Evolutionary conservation across 2,329 filamentous ascomycete species (phyloP), one percentile per base, ranked within the genome.

Genomic region (Ophiocordyceps polyrhachis-furcata): DNA sequence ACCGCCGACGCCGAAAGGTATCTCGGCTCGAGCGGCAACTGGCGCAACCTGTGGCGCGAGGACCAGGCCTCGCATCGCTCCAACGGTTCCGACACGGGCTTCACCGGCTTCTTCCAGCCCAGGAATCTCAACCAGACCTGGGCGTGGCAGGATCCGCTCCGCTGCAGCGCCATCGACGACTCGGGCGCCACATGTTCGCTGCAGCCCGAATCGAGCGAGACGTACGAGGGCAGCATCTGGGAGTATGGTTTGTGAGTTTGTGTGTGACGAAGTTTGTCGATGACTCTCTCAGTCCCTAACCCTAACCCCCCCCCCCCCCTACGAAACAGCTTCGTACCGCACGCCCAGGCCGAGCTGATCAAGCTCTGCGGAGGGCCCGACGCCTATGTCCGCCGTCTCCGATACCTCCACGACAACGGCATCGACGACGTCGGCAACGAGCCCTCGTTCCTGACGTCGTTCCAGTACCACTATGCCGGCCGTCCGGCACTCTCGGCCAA

Each of bases 181-280:
- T 17, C n/a, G 15, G 65, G 62, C 7, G 76, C 71, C 1, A 64
- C 68, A 41, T 84, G 81, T 58, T 73, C 68, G 4, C 69, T 79
- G 1, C 65, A 81, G 40, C 67, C 73, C 48, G 71, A 66, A 2
- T 78, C 73, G 0, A 68, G 71, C 7, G 81, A 86, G 58, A 85
- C 81, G 0, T 86, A 81, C 51, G 82, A 87, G 56, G 77, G 74
- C 40, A 79, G 73, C 48, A 65, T 74, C 1, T 87, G 81, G 81
- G 73, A 84, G 45, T 86, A 86, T 54, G 74, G 74, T 15, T 86
- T 83, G 69, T 74, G 53, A 50, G 69, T 62, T 40, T 8, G 5
- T 7, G 11, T n/a, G 2, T 20, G 40, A 23, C n/a, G n/a, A n/a
- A n/a, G n/a, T n/a, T n/a, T n/a, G n/a, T n/a, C n/a, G n/a, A n/a